Evolutionary conservation across 2,329 filamentous ascomycete genomes (phyloP).

Genomic region (Alternaria alternata): DNA sequence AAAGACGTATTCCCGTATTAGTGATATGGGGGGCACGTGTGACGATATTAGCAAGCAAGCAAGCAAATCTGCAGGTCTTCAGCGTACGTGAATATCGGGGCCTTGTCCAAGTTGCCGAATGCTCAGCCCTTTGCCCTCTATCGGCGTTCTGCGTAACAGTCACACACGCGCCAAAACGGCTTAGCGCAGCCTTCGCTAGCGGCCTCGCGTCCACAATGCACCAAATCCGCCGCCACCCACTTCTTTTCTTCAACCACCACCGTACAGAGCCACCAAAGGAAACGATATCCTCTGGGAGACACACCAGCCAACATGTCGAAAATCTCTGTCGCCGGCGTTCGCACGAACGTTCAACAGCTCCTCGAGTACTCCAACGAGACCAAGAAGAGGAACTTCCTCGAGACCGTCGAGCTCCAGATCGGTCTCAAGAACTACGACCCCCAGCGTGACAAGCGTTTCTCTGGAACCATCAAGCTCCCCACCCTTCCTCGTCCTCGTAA

Average conservation of each 20-base stretch:
- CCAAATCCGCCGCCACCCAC: constrained; percentile 25
- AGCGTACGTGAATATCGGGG: neutral
- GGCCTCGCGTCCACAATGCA: constrained; percentile 19
- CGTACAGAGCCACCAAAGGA: constrained; percentile 52
- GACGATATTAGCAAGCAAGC: neutral
- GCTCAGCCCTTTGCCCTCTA: no score
- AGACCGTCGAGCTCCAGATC: constrained; percentile 79
- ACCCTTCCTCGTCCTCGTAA: constrained; percentile 76
- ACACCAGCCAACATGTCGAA: constrained; percentile 72
- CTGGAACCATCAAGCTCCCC: constrained; percentile 95
- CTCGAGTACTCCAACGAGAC: constrained; percentile 94
- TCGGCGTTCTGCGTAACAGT: no score
- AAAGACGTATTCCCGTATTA: no score
- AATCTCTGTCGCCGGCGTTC: constrained; percentile 92
- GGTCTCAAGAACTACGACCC: constrained; percentile 69
- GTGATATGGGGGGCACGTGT: neutral
- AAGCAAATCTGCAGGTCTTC: neutral
- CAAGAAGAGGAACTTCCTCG: constrained; percentile 98
- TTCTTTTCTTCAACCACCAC: constrained; percentile 37
- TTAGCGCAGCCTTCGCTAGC: constrained; percentile 26
- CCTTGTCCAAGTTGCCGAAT: neutral
- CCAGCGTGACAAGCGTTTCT: constrained; percentile 99
- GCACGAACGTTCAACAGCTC: constrained; percentile 90
- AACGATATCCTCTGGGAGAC: constrained; percentile 59
- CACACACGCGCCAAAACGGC: constrained; percentile 4